Evolutionary conservation across 768 basidiomycete species (phyloP).

Genomic region (Porpolomopsis calyptriformis): DNA sequence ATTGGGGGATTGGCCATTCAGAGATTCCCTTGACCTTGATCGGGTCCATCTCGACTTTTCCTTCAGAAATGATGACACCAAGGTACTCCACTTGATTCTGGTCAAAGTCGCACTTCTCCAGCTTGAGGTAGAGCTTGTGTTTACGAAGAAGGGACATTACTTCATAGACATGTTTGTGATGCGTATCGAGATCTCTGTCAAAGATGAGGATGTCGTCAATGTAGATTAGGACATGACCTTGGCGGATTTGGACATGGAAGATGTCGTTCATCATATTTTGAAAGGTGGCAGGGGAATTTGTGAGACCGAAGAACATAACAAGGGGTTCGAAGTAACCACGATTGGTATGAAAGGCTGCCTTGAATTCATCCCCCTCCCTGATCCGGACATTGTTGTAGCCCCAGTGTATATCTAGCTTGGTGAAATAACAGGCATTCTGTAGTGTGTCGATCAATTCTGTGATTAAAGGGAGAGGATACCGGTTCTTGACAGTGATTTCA

Average conservation of each 20-base stretch:
- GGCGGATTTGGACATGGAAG: conserved; percentile 16
- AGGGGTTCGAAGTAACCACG: conserved; percentile 7
- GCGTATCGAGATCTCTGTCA: conserved; percentile 10
- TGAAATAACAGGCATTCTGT: conserved; percentile 17
- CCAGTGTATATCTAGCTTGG: conserved; percentile 28
- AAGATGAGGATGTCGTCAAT: conserved; percentile 35
- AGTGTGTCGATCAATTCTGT: conserved; percentile 19
- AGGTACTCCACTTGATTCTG: conserved; percentile 19
- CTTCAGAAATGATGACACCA: conserved; percentile 12
- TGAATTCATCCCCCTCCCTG: conserved; percentile 8
- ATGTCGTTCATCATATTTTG: conserved; percentile 9
- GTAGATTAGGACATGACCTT: conserved; percentile 26
- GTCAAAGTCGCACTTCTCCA: conserved; percentile 28
- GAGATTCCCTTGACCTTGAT: conserved; percentile 21
- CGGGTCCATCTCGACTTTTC: conserved; percentile 21
- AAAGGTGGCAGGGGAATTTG: conserved; percentile 17
- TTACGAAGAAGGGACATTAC: conserved; percentile 20
- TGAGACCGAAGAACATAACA: conserved; percentile 13
- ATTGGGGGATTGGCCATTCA: conserved; percentile 20
- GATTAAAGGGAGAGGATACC: conserved; percentile 27
- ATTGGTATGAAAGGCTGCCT: conserved; percentile 8
- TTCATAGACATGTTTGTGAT: conserved; percentile 9
- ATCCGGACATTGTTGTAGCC: conserved; percentile 11
- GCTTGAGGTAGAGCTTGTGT: conserved; percentile 25
- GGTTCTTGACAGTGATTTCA: conserved; percentile 23